Evolutionary conservation across 192 early-diverging fungal genomes (phyloP).

Genomic region (Spizellomyces punctatus): DNA sequence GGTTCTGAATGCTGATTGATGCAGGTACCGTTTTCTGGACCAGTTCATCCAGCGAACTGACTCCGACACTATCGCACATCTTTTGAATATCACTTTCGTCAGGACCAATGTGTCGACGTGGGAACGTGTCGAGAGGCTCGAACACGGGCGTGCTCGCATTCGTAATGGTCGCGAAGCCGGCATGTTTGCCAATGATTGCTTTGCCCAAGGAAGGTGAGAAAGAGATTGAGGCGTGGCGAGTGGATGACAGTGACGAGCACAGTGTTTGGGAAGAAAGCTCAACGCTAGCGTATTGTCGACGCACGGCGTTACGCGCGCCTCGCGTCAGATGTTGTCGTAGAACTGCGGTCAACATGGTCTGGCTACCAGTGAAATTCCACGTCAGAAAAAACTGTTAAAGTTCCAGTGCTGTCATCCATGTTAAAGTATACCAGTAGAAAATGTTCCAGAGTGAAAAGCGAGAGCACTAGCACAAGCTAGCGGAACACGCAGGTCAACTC

Average conservation of each 20-base stretch:
- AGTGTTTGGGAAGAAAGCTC: background rate
- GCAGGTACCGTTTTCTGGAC: constrained; percentile 81
- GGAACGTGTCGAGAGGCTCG: constrained; percentile 53
- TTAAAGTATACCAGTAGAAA: background rate
- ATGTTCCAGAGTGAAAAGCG: background rate
- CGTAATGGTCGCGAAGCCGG: background rate
- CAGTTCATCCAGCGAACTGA: constrained; percentile 80
- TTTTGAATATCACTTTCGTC: constrained; percentile 68
- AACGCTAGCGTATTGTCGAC: background rate
- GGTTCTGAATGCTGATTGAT: constrained; percentile 71
- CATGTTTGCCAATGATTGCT: background rate
- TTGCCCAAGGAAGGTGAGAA: background rate
- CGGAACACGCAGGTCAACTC: background rate
- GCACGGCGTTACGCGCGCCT: background rate
- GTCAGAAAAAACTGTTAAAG: background rate
- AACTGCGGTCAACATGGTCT: background rate
- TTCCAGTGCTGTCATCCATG: background rate
- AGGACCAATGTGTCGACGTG: constrained; percentile 83
- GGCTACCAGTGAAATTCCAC: background rate
- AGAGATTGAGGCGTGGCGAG: background rate
- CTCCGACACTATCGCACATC: constrained; percentile 84
- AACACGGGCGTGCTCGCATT: constrained; percentile 30
- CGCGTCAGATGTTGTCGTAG: background rate
- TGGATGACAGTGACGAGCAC: background rate
- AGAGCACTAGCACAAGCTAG: background rate